phyloP scores from a whole-genome alignment of 1,284 basidiomycete genomes.

The Leccinum solheimii region DNA sequence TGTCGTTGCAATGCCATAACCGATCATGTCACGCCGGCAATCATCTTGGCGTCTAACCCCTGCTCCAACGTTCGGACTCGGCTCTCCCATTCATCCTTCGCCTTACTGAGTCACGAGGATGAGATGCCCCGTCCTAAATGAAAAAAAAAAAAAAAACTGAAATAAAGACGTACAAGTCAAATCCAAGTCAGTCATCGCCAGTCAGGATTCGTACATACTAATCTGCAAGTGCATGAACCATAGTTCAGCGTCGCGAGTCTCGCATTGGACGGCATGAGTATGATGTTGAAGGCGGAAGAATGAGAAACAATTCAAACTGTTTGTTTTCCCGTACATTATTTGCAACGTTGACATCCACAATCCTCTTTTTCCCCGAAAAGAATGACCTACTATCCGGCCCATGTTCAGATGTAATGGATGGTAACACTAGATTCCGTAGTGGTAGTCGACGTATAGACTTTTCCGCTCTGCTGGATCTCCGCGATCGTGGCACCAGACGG shows the following conservation, averaged over 20 bases:
- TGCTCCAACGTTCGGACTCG: slow-evolving; percentile 44
- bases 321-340: not conserved
- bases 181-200: not conserved
- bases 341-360: not conserved
- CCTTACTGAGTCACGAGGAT: slow-evolving; percentile 52
- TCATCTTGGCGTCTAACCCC: slow-evolving; percentile 43
- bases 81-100: slow-evolving; percentile 83
- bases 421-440: slow-evolving; percentile 4
- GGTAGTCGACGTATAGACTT: slow-evolving; percentile 15
- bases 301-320: too few species aligned
- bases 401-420: slow-evolving; percentile 7
- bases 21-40: slow-evolving; percentile 38
- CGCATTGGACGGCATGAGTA: too few species aligned
- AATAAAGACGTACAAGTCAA: not conserved
- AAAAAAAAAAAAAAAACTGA: not conserved
- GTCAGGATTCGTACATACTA: not conserved
- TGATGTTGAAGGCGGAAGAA: too few species aligned
- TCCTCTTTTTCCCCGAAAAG: not conserved
- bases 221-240: not conserved
- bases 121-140: too few species aligned
- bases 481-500: slow-evolving; percentile 14
- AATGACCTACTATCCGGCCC: not conserved
- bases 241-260: not conserved
- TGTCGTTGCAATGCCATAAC: not conserved
- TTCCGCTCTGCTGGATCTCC: slow-evolving; percentile 20